Evolutionary conservation across 345 rosid genomes (phyloP).

Genomic region (Aegle marmelos): DNA sequence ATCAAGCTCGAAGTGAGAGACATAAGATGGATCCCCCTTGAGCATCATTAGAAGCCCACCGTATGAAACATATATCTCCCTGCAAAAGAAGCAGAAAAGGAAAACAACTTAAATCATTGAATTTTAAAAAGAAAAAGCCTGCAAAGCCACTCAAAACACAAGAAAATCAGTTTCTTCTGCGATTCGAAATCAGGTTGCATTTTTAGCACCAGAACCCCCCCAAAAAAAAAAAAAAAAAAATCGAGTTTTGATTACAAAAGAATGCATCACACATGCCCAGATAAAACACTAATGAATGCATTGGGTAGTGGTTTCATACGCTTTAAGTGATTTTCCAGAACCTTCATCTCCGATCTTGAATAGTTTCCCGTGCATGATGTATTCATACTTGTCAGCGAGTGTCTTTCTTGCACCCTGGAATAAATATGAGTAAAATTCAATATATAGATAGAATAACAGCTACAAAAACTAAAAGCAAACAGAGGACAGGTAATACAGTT

Average conservation of each 20-base stretch:
- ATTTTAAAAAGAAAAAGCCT: not conserved
- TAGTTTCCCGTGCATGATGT: conserved; percentile 86
- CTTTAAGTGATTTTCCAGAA: conserved; percentile 55
- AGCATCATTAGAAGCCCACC: conserved; percentile 87
- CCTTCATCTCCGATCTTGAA: conserved; percentile 78
- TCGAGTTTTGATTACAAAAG: not conserved
- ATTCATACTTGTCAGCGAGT: conserved; percentile 87
- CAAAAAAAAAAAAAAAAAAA: too few relatives aligned
- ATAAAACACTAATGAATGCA: not conserved
- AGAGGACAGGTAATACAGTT: not conserved
- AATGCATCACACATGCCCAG: not conserved
- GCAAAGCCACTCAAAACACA: not conserved
- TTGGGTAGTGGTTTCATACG: conserved; percentile 40
- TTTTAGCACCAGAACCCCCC: too few relatives aligned
- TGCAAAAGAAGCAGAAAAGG: conserved; percentile 24
- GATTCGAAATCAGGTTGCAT: too few relatives aligned
- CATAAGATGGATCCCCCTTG: conserved; percentile 69
- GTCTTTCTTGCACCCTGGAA: conserved; percentile 68
- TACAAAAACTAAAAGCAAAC: not conserved
- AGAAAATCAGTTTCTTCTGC: too few relatives aligned
- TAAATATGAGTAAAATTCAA: not conserved
- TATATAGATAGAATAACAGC: not conserved
- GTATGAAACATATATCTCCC: conserved; percentile 76
- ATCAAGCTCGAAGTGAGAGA: conserved; percentile 71
- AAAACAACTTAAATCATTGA: not conserved